Base-by-base conservation (phyloP, 176 grass and related monocot species). In the Oryza nivara region DNA sequence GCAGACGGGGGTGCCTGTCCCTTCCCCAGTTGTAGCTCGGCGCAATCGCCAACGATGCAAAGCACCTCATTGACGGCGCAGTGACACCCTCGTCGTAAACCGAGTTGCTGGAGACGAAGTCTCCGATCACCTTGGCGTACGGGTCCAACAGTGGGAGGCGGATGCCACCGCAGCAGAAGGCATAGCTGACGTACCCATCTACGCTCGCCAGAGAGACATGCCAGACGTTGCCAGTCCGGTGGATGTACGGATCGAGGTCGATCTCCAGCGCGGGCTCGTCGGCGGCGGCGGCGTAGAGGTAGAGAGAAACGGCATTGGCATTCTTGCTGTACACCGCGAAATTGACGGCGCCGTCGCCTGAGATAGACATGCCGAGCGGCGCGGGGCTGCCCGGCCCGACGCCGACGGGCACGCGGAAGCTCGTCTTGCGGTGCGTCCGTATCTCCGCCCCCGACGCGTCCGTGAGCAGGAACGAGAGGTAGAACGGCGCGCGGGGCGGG, bases 141-240 rank as follows among this genome's bases (percentile, higher is more conserved):
- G 96, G 96, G 58, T 98, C 96, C 70, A 98, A 41, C 74, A 98
- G 78, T 20, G 88, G 82, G 47, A 65, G 74, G 41, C 74, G 79
- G 68, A 82, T 76, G 78, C 92, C 77, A 83, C 83, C 91, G 77
- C 85, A 93, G 46, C 93, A 84, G 85, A 92, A 98, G 41, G 89
- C 93, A 78, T 98, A 98, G 85, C 81, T 86, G 49, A 3, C 73
- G 83, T 89, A 92, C 11, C 86, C 82, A 6, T 79, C 81, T 28
- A 89, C 84, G 84, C 17, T 87, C 35, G 92, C 80, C 77, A 98
- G 9, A 4, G 89, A 90, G 64, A 90, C 76, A 34, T 98, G 96
- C 93, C 96, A 98, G 51, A 95, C 68, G 65, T 93, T 67, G 28
- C 93, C 89, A 17, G 93, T 93, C 41, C 88, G 89, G 88, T 98